A percentile compares a stretch with the other conserved stretches of the same genome.
phyloP scores from a whole-genome alignment of 1,139 yeast species.

The Diutina mesorugosa region DNA sequence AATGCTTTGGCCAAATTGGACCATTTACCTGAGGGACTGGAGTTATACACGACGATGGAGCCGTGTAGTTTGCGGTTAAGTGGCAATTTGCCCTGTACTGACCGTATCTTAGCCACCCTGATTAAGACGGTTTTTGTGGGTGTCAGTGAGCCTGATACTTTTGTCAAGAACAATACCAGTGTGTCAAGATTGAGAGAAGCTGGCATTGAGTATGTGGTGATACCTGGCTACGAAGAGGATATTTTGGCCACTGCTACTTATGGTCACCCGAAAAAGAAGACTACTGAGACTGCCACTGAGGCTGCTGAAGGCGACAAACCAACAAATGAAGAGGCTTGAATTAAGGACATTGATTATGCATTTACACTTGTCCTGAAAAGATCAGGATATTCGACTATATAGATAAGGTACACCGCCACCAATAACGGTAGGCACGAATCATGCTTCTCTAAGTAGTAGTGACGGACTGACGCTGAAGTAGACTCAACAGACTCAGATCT shows the following conservation, averaged over 20 bases:
- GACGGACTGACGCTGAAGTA: background rate
- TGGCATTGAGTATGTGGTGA: slow-evolving; percentile 62
- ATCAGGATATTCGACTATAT: no score
- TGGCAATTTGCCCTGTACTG: slow-evolving; percentile 83
- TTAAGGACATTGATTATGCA: no score
- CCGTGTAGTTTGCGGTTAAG: slow-evolving; percentile 87
- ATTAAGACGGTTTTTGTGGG: slow-evolving; percentile 83
- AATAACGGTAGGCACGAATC: no score
- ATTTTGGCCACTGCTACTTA: slow-evolving; percentile 61
- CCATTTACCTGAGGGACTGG: slow-evolving; percentile 63
- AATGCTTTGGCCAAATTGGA: slow-evolving; percentile 76
- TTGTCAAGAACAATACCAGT: slow-evolving; percentile 70
- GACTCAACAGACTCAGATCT: background rate
- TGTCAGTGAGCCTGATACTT: slow-evolving; percentile 79
- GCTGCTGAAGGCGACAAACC: background rate
- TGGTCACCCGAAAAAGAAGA: slow-evolving; percentile 34
- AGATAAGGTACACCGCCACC: no score
- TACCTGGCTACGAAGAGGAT: slow-evolving; percentile 75
- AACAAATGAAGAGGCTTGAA: background rate
- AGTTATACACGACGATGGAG: slow-evolving; percentile 92
- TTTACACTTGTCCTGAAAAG: no score
- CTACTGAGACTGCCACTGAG: background rate
- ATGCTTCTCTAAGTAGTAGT: no score
- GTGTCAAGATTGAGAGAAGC: slow-evolving; percentile 33
- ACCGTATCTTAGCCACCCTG: slow-evolving; percentile 46